Base-by-base conservation (phyloP, 768 basidiomycete genomes). In the Russula abietina region DNA sequence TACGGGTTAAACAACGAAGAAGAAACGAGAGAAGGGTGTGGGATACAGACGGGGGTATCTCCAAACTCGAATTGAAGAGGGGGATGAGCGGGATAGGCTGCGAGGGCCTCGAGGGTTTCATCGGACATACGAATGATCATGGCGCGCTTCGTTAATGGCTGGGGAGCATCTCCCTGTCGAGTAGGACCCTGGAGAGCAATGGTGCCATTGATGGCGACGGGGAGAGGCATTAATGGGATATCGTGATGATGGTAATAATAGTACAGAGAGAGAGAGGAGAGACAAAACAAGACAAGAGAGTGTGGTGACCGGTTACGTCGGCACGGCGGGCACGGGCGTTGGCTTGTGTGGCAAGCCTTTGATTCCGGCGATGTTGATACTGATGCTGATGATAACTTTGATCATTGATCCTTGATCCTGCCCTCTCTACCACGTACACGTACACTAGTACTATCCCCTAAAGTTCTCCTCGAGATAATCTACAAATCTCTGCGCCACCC, bases 71-170 rank as follows among this genome's bases (percentile, higher is more conserved):
- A 81, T 45, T 84, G 75, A 70, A 90, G 72, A 56, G 70, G 74
- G 0, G 75, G 77, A 17, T 77, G 72, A 41, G 77, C 77, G 55
- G 77, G 77, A 32, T 72, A 73, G 0, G 78, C 75, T 48, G 84
- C 81, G 48, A 91, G 80, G 1, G 86, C 85, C 59, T 88, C 84
- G 63, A 91, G 77, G 0, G 86, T 83, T 72, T 89, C 86, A 38
- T 81, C 78, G 4, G 89, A 83, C 81, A 91, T 79, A 60, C 88
- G 85, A 45, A 91, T 81, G 55, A 91, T 76, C 83, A 90, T 85
- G 53, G 89, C 89, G 28, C 80, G 80, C 76, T 88, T 89, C 14
- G 84, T 83, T 62, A 80, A 83, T 4, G 85, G 78, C 38, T 83
- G 81, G 38, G 79, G 70, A 0, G 81, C 75, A 64, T 81, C 84